A percentile compares a stretch with the other conserved stretches of the same genome.
Evolutionary conservation across 371 early-diverging fungal species (phyloP).

Genomic region (Syncephalis plumigaleata): DNA sequence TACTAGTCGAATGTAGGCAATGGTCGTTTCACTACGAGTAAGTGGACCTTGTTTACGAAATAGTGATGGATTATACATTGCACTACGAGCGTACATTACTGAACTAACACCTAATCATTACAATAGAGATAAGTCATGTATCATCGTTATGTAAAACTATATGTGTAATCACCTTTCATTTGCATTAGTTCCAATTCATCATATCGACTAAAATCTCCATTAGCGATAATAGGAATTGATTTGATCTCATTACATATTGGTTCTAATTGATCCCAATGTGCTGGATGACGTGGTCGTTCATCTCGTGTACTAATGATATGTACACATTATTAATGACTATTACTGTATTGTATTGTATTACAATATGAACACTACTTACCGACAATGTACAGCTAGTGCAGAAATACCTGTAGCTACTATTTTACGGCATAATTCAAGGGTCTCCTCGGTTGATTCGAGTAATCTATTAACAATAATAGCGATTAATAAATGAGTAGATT

Average conservation of each 20-base stretch:
- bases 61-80: conserved; percentile 64
- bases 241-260: conserved; percentile 38
- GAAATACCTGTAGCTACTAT: conserved; percentile 75
- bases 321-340: neutral
- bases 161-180: conserved; percentile 17
- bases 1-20: conserved; percentile 45
- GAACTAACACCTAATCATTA: conserved; percentile 26
- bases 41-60: conserved; percentile 49
- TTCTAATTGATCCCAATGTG: conserved; percentile 71
- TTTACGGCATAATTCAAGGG: conserved; percentile 59
- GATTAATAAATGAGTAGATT: neutral
- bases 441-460: conserved; percentile 49
- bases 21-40: conserved; percentile 28
- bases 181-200: conserved; percentile 38
- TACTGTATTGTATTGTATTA: neutral
- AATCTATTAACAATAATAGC: conserved; percentile 20
- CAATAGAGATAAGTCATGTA: neutral
- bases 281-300: conserved; percentile 57
- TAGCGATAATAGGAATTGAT: conserved; percentile 74
- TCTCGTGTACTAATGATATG: conserved; percentile 29
- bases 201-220: conserved; percentile 69
- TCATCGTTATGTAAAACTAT: neutral
- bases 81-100: conserved; percentile 83
- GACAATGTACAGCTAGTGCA: conserved; percentile 84
- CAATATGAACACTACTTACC: conserved; percentile 18